These are phyloP conservation scores for Spatholobus suberectus DNA, from an alignment of 306 rosid genomes.

Conservation along the genomic window DNA sequence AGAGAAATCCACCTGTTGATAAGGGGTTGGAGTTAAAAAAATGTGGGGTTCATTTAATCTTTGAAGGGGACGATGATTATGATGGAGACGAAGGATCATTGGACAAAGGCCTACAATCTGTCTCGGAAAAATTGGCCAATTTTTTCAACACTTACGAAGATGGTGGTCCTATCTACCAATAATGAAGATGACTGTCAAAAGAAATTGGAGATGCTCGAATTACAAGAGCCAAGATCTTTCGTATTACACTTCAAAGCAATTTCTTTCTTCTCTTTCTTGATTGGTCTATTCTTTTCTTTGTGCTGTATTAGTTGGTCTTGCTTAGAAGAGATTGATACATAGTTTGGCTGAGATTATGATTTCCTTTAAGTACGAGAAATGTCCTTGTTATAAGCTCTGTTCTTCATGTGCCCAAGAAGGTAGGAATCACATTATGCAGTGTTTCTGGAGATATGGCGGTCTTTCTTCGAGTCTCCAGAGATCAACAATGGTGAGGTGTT, in stretches of 20 bases:
- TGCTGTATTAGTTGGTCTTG: slow-evolving; percentile 23
- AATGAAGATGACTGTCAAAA: slow-evolving; percentile 3
- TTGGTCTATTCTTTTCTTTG: neutral
- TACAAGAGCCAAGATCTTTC: neutral
- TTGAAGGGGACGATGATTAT: slow-evolving; percentile 76
- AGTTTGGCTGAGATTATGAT: neutral
- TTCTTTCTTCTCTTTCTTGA: neutral
- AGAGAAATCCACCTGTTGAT: slow-evolving; percentile 46
- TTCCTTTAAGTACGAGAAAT: neutral
- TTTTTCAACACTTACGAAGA: slow-evolving; percentile 46
- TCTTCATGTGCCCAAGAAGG: too few species aligned
- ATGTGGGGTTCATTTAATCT: slow-evolving; percentile 53
- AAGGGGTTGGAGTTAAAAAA: slow-evolving; percentile 56
- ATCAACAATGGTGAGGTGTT: too few species aligned
- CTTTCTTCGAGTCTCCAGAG: too few species aligned
- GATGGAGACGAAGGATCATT: slow-evolving; percentile 59
- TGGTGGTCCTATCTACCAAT: neutral
- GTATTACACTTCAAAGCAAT: neutral
- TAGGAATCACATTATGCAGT: too few species aligned
- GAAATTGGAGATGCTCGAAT: neutral
- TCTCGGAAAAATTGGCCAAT: slow-evolving; percentile 58
- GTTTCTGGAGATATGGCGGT: too few species aligned
- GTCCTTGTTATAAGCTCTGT: too few species aligned
- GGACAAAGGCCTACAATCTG: slow-evolving; percentile 52
- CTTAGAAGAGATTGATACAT: neutral